A percentile compares a stretch with the other conserved stretches of the same genome.
These are phyloP conservation scores for Ogataea parapolymorpha DNA, from an alignment of 805 yeast species.

Conservation along the genomic window DNA sequence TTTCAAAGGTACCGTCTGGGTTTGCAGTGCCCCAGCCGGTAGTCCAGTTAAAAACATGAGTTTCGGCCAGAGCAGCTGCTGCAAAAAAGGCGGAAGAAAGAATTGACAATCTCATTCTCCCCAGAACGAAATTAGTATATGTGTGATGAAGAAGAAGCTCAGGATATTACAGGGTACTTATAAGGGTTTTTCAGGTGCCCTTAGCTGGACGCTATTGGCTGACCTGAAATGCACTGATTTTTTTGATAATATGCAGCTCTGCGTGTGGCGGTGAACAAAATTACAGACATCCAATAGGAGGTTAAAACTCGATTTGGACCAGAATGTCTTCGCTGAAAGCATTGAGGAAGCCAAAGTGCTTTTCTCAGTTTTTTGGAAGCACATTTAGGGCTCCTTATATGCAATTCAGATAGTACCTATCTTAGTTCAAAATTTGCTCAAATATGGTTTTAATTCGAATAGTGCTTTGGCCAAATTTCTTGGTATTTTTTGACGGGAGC, in stretches of 20 bases:
- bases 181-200: background rate
- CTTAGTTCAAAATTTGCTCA: background rate
- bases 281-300: background rate
- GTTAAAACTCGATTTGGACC: background rate
- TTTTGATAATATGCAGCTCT: conserved; percentile 8
- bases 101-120: conserved; percentile 19
- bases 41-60: conserved; percentile 64
- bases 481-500: background rate
- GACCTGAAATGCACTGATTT: conserved; percentile 5
- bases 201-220: background rate
- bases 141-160: conserved; percentile 11
- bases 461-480: background rate
- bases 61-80: conserved; percentile 35
- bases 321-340: background rate
- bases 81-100: conserved; percentile 17
- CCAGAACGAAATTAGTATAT: conserved; percentile 13
- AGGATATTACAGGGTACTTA: background rate
- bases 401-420: too few species aligned
- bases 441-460: background rate
- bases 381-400: too few species aligned
- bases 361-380: too few species aligned
- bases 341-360: background rate
- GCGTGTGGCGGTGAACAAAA: conserved; percentile 7
- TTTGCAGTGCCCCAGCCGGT: conserved; percentile 62
- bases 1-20: conserved; percentile 48